phyloP scores from a whole-genome alignment of 2,329 filamentous ascomycete species.

The Exserohilum turcica region DNA sequence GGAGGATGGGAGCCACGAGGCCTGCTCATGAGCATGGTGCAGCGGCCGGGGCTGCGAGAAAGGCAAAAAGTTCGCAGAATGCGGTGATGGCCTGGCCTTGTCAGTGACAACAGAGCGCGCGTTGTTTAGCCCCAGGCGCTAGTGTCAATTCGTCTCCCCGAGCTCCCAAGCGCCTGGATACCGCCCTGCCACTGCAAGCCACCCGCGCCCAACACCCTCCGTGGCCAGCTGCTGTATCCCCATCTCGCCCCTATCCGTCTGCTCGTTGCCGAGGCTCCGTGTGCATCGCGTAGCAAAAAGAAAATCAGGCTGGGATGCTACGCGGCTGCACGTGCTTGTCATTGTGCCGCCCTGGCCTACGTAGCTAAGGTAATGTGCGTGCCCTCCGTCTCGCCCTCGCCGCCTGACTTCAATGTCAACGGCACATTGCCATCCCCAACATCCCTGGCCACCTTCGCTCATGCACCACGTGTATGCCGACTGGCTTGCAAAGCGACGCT shows the following conservation, averaged over 20 bases:
- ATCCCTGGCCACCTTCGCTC: not conserved
- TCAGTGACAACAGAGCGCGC: slow-evolving; percentile 25
- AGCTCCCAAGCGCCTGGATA: slow-evolving; percentile 7
- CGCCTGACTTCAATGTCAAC: not conserved
- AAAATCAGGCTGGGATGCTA: not conserved
- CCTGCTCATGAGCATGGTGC: slow-evolving; percentile 34
- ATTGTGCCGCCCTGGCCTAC: not conserved
- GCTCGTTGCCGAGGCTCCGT: no score
- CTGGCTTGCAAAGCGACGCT: not conserved
- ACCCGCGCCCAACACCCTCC: slow-evolving; percentile 5
- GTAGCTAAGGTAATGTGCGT: not conserved
- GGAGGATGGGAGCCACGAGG: slow-evolving; percentile 6
- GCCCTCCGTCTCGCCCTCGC: not conserved
- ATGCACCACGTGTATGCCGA: not conserved
- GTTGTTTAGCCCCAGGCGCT: slow-evolving; percentile 14
- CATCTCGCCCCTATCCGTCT: no score
- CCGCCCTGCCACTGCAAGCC: not conserved
- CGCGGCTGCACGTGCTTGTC: not conserved
- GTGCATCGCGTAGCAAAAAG: no score
- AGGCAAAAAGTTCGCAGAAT: slow-evolving; percentile 12
- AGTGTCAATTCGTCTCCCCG: slow-evolving; percentile 8
- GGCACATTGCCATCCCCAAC: not conserved
- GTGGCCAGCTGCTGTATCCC: no score
- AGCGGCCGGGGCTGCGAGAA: slow-evolving; percentile 14
- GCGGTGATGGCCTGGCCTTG: slow-evolving; percentile 14